These are phyloP conservation scores for Vitis labrusca DNA, from an alignment of 164 flowering plant genomes.

Conservation along the genomic window DNA sequence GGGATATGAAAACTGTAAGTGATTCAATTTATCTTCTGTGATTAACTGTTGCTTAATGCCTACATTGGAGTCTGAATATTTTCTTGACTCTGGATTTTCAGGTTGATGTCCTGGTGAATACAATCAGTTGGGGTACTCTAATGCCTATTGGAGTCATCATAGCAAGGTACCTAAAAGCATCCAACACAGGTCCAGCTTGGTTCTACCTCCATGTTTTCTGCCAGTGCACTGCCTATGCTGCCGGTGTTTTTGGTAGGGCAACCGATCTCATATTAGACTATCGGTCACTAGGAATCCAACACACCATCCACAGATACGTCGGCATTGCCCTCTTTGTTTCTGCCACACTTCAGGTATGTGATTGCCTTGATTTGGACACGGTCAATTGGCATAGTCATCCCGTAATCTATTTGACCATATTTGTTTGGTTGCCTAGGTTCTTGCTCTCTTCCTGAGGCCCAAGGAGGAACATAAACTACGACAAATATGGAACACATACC, in stretches of 20 bases:
- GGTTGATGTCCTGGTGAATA: conserved; percentile 54
- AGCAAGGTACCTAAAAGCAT: conserved; percentile 53
- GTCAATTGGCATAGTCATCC: no score
- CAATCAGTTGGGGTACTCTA: conserved; percentile 50
- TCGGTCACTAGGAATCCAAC: conserved; percentile 18
- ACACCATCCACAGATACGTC: conserved; percentile 30
- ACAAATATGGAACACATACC: no score
- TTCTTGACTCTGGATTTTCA: conserved; percentile 10
- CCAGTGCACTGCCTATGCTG: conserved; percentile 30
- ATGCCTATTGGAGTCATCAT: conserved; percentile 45
- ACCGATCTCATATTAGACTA: conserved; percentile 37
- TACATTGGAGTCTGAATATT: no score
- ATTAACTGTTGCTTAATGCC: no score
- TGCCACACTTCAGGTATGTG: conserved; percentile 33
- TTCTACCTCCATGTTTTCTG: conserved; percentile 37
- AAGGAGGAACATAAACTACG: no score
- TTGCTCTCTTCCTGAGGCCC: no score
- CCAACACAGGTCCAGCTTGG: conserved; percentile 32
- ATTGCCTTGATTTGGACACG: no score
- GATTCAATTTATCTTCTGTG: no score
- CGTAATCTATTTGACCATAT: no score
- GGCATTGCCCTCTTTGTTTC: conserved; percentile 32
- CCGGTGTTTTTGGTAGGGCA: conserved; percentile 42
- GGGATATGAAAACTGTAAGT: no score
- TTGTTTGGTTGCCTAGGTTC: no score